phyloP scores from a whole-genome alignment of 768 basidiomycete species.

The Gyrodon lividus region DNA sequence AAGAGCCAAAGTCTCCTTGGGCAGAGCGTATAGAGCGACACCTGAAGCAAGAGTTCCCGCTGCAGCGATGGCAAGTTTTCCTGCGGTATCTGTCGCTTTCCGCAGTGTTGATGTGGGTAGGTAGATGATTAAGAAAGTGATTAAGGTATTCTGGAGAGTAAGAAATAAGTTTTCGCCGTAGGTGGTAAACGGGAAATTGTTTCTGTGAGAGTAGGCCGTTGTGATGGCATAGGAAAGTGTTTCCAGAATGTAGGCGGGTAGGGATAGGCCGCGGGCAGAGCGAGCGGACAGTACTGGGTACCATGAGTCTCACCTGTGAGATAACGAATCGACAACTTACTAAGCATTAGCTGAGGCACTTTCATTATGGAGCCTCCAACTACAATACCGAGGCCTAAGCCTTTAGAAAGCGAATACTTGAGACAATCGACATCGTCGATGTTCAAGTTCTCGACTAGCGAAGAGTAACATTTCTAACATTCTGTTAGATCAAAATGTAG shows the following conservation, averaged over 20 bases:
- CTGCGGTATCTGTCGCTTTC: constrained; percentile 25
- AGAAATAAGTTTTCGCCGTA: constrained; percentile 98
- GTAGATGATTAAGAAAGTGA: constrained; percentile 83
- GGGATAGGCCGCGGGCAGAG: constrained; percentile 84
- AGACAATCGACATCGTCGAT: constrained; percentile 77
- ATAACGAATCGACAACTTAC: constrained; percentile 40
- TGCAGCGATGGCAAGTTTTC: constrained; percentile 32
- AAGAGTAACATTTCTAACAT: constrained; percentile 81
- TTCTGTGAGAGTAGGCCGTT: constrained; percentile 80
- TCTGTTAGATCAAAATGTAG: not conserved
- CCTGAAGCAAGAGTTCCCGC: constrained; percentile 36
- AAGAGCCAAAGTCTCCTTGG: constrained; percentile 52
- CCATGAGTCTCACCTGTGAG: not conserved
- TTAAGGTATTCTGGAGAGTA: constrained; percentile 81
- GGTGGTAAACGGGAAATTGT: constrained; percentile 91
- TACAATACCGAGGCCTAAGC: constrained; percentile 89
- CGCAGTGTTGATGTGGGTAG: constrained; percentile 43
- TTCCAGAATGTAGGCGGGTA: constrained; percentile 86
- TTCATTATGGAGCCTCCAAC: constrained; percentile 94
- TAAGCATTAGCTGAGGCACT: constrained; percentile 87
- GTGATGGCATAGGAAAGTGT: constrained; percentile 90
- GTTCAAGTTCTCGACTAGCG: constrained; percentile 84
- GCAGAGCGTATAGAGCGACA: constrained; percentile 45
- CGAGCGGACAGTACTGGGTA: constrained; percentile 61
- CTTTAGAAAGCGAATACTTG: constrained; percentile 91